Conservation (phyloP, 2,329 filamentous ascomycete species). For the Botrytis sinoallii region DNA sequence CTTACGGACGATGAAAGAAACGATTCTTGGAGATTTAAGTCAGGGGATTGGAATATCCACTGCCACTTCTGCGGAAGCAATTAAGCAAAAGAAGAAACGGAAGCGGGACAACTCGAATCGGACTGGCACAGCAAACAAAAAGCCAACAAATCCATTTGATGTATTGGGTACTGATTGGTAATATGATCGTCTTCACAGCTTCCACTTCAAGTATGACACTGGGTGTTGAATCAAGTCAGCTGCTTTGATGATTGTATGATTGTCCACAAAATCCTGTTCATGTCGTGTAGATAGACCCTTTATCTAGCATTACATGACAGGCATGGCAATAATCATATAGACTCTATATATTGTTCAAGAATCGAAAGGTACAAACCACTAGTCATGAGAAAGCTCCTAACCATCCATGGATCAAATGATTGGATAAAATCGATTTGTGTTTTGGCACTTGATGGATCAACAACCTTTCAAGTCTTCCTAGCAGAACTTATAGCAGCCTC, state of each 20-base stretch:
- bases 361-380: neutral
- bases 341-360: neutral
- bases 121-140: neutral
- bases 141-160: slow-evolving; percentile 15
- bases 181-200: neutral
- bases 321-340: no score
- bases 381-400: neutral
- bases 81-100: slow-evolving; percentile 29
- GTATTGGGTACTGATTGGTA: slow-evolving; percentile 7
- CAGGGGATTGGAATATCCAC: neutral
- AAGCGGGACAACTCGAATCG: neutral
- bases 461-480: neutral
- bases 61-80: neutral
- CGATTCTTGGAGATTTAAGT: neutral
- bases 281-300: neutral
- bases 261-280: neutral
- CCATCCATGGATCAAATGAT: neutral
- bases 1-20: neutral
- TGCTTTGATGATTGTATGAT: neutral
- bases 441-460: neutral
- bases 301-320: neutral
- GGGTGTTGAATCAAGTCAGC: neutral
- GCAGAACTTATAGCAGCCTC: neutral
- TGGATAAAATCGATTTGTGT: neutral
- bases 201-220: neutral